Evolutionary conservation across 1,284 basidiomycete genomes (phyloP), one percentile per base, ranked within the genome.

Genomic region (Leccinum griseonigrum): DNA sequence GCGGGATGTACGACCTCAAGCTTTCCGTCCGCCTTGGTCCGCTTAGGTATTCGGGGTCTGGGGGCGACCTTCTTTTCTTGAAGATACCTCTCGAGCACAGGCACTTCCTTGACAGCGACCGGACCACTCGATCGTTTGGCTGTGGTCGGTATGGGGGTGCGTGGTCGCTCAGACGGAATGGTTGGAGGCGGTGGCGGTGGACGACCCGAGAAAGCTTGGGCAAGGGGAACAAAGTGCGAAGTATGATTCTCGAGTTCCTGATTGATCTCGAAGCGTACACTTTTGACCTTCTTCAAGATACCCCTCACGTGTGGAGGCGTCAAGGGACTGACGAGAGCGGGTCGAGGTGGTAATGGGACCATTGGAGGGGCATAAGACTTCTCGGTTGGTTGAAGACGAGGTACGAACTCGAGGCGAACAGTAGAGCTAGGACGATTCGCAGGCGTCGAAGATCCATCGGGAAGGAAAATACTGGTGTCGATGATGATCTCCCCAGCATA

Each of bases 231-330:
- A 26, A 38, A 11, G 40, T 32, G 14, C 3, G 31, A 50, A 7
- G 29, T 14, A 50, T 11, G 22, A 11, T 48, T 59, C 38, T 59
- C 51, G 34, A 56, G 29, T 38, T 63, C 67, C 22, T 38, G 56
- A 43, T 4, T n/a, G 31, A 60, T 54, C 28, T 73, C 74, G 38
- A 76, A 73, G 32, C 74, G 72, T 56, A 73, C 71, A 18, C 58
- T 72, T 64, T 73, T 75, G 36, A 38, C 60, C 58, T 76, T 73
- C 73, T 76, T 73, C 64, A 73, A 54, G 48, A 76, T 73, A 18
- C 71, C 71, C 60, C 65, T 71, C 40, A 76, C 73, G 4, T 63
- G 61, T 9, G 63, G 60, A 18, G 70, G 65, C 13, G 71, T 73
- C 16, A 59, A 73, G n/a, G 70, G 67, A 54, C 60, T 70, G 56